These are phyloP conservation scores for Sicyos edulis DNA, from an alignment of 306 rosid genomes.

Conservation along the genomic window DNA sequence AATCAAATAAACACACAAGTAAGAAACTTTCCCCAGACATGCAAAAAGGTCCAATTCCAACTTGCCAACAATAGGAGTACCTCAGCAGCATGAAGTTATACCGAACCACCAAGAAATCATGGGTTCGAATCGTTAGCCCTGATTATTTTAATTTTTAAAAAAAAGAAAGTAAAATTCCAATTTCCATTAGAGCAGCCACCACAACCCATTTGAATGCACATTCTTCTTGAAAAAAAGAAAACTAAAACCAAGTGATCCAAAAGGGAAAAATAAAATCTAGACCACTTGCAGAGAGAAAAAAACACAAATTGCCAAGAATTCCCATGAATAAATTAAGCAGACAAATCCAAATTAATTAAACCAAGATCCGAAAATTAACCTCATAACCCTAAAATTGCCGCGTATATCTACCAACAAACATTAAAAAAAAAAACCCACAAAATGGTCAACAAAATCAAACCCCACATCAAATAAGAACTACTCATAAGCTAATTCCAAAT, in stretches of 20 bases:
- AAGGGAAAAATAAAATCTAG: not conserved
- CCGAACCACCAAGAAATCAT: no score
- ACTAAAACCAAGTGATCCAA: not conserved
- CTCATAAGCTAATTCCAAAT: not conserved
- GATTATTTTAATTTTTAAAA: no score
- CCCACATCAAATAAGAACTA: not conserved
- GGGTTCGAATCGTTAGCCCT: no score
- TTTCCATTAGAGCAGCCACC: not conserved
- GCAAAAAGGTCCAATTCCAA: not conserved
- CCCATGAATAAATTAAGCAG: not conserved
- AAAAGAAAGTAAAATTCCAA: not conserved
- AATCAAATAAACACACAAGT: conserved; percentile 6
- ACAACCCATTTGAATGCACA: not conserved
- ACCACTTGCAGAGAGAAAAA: conserved; percentile 13
- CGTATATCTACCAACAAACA: not conserved
- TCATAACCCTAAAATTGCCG: conserved; percentile 17
- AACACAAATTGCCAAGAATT: not conserved
- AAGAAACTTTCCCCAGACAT: not conserved
- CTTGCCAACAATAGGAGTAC: no score
- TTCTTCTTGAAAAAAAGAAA: not conserved
- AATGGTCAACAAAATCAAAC: not conserved
- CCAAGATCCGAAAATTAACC: not conserved
- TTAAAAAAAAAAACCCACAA: conserved; percentile 4
- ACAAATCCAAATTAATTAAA: not conserved
- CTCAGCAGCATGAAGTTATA: no score